Base-by-base conservation (phyloP, 495 filamentous ascomycete species). In the Xeromyces bisporus region DNA sequence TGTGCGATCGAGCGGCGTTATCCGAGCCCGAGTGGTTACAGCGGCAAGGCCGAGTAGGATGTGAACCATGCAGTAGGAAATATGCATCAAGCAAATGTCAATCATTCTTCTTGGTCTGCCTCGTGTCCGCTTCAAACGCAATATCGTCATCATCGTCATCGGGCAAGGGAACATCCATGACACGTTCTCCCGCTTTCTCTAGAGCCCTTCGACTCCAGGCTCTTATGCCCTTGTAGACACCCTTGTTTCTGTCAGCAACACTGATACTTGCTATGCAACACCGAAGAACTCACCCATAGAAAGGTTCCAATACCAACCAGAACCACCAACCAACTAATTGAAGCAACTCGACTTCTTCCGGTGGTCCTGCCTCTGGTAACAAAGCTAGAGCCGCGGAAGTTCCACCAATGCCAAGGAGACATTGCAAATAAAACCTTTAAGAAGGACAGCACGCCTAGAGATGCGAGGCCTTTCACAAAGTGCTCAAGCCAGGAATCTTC, bases 401-500 rank as follows among this genome's bases (percentile, higher is more conserved):
- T 77, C 62, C 66, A 76, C 73, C 74, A 84, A 26, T 77, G 65
- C 59, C 71, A 83, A 0, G 85, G 81, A 6, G 72, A 76, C 34
- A 80, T 53, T 12, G 72, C 67, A 30, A 85, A 64, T 13, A 93
- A 55, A 18, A 77, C 73, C 53, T 93, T 93, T 24, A 84, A 48
- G 34, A 93, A 82, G 0, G 89, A 84, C 25, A 93, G 51, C 3
- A 97, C 45, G 3, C 89, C 89, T 31, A 97, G 60, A 1, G 77
- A 78, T 3, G 84, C 71, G 18, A 94, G 52, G 0, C 89, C 89
- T 48, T 93, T 93, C 23, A 86, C 7, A 42, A 94, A 85, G 45
- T 97, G 89, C 33, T 76, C 72, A 3, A 59, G 39, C 86, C 86
- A 94, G 3, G 60, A 60, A 2, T 54, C 45, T 21, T 56, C 48